A percentile compares a stretch with the other conserved stretches of the same genome.
These are phyloP conservation scores for Macadamia tetraphylla DNA, from an alignment of 164 flowering plant species.

Conservation along the genomic window DNA sequence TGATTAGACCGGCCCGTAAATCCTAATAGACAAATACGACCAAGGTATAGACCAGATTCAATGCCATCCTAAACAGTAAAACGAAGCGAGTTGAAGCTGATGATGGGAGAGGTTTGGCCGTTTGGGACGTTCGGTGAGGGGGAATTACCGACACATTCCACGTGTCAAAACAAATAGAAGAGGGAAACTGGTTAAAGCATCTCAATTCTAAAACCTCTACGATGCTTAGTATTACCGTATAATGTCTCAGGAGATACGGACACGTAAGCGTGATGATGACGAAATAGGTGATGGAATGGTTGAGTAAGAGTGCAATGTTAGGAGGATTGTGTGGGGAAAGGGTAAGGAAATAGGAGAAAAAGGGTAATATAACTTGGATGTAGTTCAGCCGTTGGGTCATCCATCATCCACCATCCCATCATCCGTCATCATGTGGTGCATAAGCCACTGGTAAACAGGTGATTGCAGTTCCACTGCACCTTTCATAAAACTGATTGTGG, in stretches of 20 bases:
- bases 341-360: not conserved
- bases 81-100: too few species aligned
- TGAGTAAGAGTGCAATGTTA: slow-evolving; percentile 35
- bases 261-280: slow-evolving; percentile 30
- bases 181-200: too few species aligned
- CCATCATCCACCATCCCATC: slow-evolving; percentile 28
- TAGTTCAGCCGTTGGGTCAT: slow-evolving; percentile 26
- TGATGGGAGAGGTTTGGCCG: too few species aligned
- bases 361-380: slow-evolving; percentile 14
- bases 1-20: too few species aligned
- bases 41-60: too few species aligned
- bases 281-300: slow-evolving; percentile 33
- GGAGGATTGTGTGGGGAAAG: slow-evolving; percentile 25
- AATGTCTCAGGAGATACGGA: not conserved
- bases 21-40: not conserved
- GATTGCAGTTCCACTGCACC: slow-evolving; percentile 46
- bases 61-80: too few species aligned
- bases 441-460: slow-evolving; percentile 25
- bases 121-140: too few species aligned
- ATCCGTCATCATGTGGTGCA: slow-evolving; percentile 7
- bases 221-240: not conserved
- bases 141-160: too few species aligned
- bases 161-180: too few species aligned
- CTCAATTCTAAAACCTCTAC: too few species aligned
- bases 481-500: slow-evolving; percentile 42